Conservation (phyloP, 495 filamentous ascomycete species). For the Hyaloscypha bicolor region DNA sequence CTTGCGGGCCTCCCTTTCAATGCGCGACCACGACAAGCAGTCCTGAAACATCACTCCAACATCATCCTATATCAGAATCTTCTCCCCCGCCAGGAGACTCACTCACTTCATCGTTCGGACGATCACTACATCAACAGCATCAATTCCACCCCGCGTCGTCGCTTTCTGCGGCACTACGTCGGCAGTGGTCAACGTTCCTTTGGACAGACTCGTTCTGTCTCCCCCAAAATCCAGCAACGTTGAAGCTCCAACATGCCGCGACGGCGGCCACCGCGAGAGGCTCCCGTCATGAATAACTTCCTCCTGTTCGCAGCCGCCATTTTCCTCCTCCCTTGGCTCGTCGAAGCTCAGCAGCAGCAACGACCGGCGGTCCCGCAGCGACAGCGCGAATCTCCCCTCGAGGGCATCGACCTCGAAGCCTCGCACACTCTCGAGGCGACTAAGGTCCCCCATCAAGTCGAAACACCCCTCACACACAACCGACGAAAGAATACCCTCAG, state of each 20-base stretch:
- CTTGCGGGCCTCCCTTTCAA: background rate
- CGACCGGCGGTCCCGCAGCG: constrained; percentile 34
- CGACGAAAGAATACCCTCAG: constrained; percentile 32
- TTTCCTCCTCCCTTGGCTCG: constrained; percentile 53
- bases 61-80: constrained; percentile 6
- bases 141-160: background rate
- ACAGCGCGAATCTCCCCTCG: constrained; percentile 36
- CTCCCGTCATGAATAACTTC: constrained; percentile 45
- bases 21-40: background rate
- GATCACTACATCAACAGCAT: background rate
- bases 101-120: constrained; percentile 1
- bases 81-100: background rate
- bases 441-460: constrained; percentile 33
- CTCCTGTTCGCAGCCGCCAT: constrained; percentile 46
- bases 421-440: constrained; percentile 32
- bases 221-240: constrained; percentile 30
- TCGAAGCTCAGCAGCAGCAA: constrained; percentile 64
- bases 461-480: constrained; percentile 31
- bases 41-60: constrained; percentile 7
- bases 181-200: background rate
- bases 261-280: constrained; percentile 56
- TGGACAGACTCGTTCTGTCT: constrained; percentile 26
- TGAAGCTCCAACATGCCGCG: constrained; percentile 54
- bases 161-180: background rate
- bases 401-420: constrained; percentile 30